Conservation (phyloP, 768 basidiomycete genomes). For the Hygrophorus pudorinus region DNA sequence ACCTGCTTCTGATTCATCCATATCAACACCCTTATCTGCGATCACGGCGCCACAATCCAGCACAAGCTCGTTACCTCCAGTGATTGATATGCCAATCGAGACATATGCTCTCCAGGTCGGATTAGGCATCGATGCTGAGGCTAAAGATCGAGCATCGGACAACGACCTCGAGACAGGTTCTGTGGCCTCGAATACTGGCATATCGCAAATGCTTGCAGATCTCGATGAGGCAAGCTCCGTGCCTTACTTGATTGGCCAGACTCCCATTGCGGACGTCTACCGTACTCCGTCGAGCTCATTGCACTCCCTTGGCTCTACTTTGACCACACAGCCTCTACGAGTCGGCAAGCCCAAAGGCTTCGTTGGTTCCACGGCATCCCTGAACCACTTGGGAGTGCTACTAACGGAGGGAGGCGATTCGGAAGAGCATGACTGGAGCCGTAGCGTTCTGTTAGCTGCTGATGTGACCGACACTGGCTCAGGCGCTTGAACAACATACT, state of each 20-base stretch:
- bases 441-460: slow-evolving; percentile 64
- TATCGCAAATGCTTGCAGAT: not conserved
- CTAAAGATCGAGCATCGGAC: not conserved
- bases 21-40: slow-evolving; percentile 42
- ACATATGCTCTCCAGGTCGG: slow-evolving; percentile 37
- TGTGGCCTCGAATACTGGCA: not conserved
- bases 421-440: slow-evolving; percentile 59
- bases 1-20: slow-evolving; percentile 35
- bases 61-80: slow-evolving; percentile 41
- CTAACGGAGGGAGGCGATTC: slow-evolving; percentile 38
- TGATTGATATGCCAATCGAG: slow-evolving; percentile 54
- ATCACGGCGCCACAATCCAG: slow-evolving; percentile 43
- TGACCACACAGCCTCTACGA: slow-evolving; percentile 8
- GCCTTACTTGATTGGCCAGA: not conserved
- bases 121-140: slow-evolving; percentile 25
- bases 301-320: slow-evolving; percentile 4
- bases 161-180: not conserved
- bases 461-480: slow-evolving; percentile 22
- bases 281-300: slow-evolving; percentile 10
- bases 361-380: slow-evolving; percentile 25
- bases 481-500: too few relatives aligned
- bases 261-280: slow-evolving; percentile 9
- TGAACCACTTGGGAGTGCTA: slow-evolving; percentile 38
- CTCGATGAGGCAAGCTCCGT: not conserved
- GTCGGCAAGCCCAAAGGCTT: slow-evolving; percentile 9